Evolutionary conservation across 2,329 filamentous ascomycete species (phyloP), one percentile per base, ranked within the genome.

Genomic region (Trichoderma sp.): DNA sequence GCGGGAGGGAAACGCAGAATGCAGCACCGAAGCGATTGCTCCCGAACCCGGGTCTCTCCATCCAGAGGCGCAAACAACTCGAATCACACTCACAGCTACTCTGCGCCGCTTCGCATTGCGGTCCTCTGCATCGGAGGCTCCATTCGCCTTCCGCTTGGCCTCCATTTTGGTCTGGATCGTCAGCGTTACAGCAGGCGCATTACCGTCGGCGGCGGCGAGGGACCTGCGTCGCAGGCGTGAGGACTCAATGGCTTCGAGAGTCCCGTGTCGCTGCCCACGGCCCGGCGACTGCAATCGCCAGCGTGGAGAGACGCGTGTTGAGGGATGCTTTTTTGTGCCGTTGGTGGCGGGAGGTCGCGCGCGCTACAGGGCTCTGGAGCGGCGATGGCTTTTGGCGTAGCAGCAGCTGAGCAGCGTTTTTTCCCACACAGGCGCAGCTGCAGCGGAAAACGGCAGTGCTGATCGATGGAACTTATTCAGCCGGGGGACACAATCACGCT

Each of bases 21-120:
- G 21, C 43, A 37, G 11, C 58, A 21, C 32, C 7, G 18, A 55
- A 26, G 26, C 26, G 52, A 32, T 24, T 32, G 52, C 26, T 11
- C 16, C 30, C 11, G 21, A 21, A 49, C 24, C 21, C 4, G 10
- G 2, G 2, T 2, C 16, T n/a, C 6, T 2, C 21, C 60, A 30
- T 14, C 24, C 34, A 4, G 37, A 43, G 21, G 5, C 18, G 34
- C 14, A 34, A 5, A 5, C 4, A 14, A 55, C n/a, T 43, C 58
- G 46, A 63, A 72, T 71, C 69, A 71, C 55, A 79, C 86, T 77
- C 83, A 84, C 76, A 80, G 81, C 74, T 79, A 80, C 76, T 82
- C 79, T 88, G 77, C 84, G 84, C 74, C 86, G 82, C 80, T 89
- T 89, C 7, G 83, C 79, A 67, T 83, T 82, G 75, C 86, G 84